Evolutionary conservation across 352 stramenopile species (phyloP), one percentile per base, ranked within the genome.

Genomic region (Phytophthora syringae): DNA sequence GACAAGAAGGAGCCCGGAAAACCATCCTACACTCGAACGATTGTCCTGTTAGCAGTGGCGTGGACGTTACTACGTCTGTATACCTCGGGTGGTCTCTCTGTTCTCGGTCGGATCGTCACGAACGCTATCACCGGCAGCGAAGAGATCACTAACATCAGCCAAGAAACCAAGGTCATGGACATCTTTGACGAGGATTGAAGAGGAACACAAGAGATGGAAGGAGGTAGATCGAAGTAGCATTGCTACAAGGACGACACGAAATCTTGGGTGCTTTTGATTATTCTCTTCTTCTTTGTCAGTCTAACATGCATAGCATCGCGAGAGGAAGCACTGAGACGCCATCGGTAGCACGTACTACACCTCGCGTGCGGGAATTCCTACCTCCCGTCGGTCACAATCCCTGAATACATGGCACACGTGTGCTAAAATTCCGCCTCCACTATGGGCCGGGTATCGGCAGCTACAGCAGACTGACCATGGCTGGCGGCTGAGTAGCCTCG

Each of bases 51-150:
- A 13, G 86, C 84, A 5, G 51, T 79, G 7, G 67, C 70, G 13
- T 95, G 88, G 88, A 90, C 81, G 10, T 28, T 93, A 3, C 34
- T 92, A 39, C 70, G 84, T 12, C 25, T 95, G 40, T 93, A 93
- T 60, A 81, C 77, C n/a, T 86, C 79, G 7, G 87, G 87, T 24
- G 79, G 80, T 1, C 65, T 95, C 36, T 55, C 70, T 1, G 32
- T 58, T 36, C 54, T 80, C 2, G 18, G 53, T 51, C 64, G 64
- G 15, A 48, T 70, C n/a, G 18, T 52, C 36, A 67, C 52, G 13
- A 70, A 63, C 22, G 40, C 45, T 22, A n/a, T 76, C 24, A 52
- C 18, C 9, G 39, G 55, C n/a, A 45, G 10, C 30, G 21, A 34
- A 2, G 34, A 64, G 10, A 61, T 13, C 25, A 52, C 9, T 25